These are phyloP conservation scores for Fusarium pseudograminearum DNA, from an alignment of 2,329 filamentous ascomycete species.

Conservation along the genomic window DNA sequence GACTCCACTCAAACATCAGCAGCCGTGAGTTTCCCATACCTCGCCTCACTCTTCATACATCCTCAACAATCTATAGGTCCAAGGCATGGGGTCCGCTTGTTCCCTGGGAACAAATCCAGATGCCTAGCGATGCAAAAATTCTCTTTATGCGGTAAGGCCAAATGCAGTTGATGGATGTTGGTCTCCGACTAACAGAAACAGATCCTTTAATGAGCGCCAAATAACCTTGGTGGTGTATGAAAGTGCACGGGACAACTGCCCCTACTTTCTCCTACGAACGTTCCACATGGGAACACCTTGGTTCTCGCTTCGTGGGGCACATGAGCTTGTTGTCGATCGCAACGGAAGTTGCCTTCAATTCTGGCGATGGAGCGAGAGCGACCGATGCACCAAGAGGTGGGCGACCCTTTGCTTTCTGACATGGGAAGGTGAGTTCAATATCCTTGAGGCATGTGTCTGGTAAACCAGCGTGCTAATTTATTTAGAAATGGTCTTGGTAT, in stretches of 20 bases:
- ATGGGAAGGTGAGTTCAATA: conserved; percentile 65
- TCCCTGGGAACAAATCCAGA: conserved; percentile 57
- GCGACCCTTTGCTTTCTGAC: conserved; percentile 67
- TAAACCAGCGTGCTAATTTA: conserved; percentile 15
- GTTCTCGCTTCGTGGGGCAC: conserved; percentile 64
- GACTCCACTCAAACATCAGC: conserved; percentile 61
- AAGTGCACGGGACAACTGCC: conserved; percentile 57
- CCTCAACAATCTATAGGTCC: conserved; percentile 53
- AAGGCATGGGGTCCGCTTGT: conserved; percentile 61
- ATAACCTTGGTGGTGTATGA: conserved; percentile 67
- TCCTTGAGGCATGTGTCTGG: background rate
- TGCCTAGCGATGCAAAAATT: conserved; percentile 62
- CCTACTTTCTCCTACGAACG: conserved; percentile 62
- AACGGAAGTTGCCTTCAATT: conserved; percentile 63
- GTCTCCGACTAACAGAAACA: conserved; percentile 45
- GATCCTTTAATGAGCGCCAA: conserved; percentile 67
- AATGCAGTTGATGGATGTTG: background rate
- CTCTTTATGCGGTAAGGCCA: conserved; percentile 64
- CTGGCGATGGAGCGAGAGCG: conserved; percentile 62
- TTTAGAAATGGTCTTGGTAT: conserved; percentile 69
- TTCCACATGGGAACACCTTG: conserved; percentile 56
- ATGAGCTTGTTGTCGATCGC: conserved; percentile 66
- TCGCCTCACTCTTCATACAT: background rate
- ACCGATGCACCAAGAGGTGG: conserved; percentile 63
- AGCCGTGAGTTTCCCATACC: conserved; percentile 44